A percentile compares a stretch with the other conserved stretches of the same genome.
These are phyloP conservation scores for Cornus kousa DNA, from an alignment of 148 eudicot species.

Conservation along the genomic window DNA sequence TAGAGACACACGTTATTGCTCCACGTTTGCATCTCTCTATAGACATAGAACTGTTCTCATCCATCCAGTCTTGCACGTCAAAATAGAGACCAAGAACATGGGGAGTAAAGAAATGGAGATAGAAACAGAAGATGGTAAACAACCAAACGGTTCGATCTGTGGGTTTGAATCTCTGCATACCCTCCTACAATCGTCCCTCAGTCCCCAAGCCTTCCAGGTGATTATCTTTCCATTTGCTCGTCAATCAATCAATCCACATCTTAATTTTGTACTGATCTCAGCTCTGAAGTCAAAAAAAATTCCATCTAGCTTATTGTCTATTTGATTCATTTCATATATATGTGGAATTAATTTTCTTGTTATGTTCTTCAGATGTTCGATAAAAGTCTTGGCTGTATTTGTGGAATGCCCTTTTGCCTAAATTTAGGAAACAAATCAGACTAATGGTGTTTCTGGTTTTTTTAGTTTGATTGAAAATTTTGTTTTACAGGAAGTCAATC, in stretches of 20 bases:
- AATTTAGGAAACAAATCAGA: not conserved
- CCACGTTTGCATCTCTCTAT: too few species aligned
- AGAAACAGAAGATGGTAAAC: slow-evolving; percentile 25
- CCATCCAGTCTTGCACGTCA: not conserved
- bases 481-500: slow-evolving; percentile 73
- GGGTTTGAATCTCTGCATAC: slow-evolving; percentile 81
- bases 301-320: not conserved
- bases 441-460: not conserved
- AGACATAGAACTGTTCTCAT: too few species aligned
- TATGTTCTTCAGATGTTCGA: not conserved
- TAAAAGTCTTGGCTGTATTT: not conserved
- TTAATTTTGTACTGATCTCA: not conserved
- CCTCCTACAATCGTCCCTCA: slow-evolving; percentile 66
- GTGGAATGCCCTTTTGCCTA: not conserved
- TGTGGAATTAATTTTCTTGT: not conserved
- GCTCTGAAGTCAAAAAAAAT: not conserved
- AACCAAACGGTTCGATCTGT: slow-evolving; percentile 56
- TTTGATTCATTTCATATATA: too few species aligned
- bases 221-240: not conserved
- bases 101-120: slow-evolving; percentile 24
- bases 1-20: too few species aligned
- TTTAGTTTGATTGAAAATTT: not conserved
- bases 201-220: slow-evolving; percentile 64
- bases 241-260: not conserved
- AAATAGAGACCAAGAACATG: slow-evolving; percentile 12